Conservation (phyloP, 495 filamentous ascomycete genomes). For the Apodospora peruviana region DNA sequence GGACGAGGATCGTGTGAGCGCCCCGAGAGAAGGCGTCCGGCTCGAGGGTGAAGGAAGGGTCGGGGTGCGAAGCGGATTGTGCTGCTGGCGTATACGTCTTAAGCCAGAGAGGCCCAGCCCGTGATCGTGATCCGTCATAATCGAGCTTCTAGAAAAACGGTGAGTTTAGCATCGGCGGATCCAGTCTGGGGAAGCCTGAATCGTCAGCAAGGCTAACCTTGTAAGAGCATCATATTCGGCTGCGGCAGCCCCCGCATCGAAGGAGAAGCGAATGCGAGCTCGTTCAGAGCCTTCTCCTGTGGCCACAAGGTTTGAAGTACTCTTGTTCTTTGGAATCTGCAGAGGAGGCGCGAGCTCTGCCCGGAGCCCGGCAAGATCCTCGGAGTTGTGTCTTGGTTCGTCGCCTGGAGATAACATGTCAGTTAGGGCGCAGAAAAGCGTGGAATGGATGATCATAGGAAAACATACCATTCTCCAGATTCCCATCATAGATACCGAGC, state of each 20-base stretch:
- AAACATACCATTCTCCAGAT: slow-evolving; percentile 42
- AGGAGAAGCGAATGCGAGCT: slow-evolving; percentile 48
- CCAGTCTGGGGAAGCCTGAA: not conserved
- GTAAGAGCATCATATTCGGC: slow-evolving; percentile 48
- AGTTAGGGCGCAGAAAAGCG: not conserved
- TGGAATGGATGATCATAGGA: no score
- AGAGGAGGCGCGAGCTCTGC: slow-evolving; percentile 30
- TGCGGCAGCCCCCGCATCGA: slow-evolving; percentile 45
- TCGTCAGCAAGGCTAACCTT: slow-evolving; percentile 33
- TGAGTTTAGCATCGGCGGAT: slow-evolving; percentile 22
- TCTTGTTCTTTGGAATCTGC: slow-evolving; percentile 58
- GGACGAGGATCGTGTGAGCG: slow-evolving; percentile 56
- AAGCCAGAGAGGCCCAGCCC: slow-evolving; percentile 67
- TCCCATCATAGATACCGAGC: slow-evolving; percentile 42
- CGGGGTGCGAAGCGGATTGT: slow-evolving; percentile 54
- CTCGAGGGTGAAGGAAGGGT: slow-evolving; percentile 58
- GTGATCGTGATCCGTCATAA: slow-evolving; percentile 55
- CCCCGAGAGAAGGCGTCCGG: slow-evolving; percentile 54
- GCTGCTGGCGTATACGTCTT: slow-evolving; percentile 86
- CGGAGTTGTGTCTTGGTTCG: slow-evolving; percentile 34
- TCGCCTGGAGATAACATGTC: slow-evolving; percentile 33
- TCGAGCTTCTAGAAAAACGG: slow-evolving; percentile 34
- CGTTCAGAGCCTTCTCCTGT: slow-evolving; percentile 33
- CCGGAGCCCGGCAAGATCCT: slow-evolving; percentile 27
- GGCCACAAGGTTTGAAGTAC: slow-evolving; percentile 55